Evolutionary conservation across 2,329 filamentous ascomycete species (phyloP).

Genomic region (Drechslerella dactyloides): DNA sequence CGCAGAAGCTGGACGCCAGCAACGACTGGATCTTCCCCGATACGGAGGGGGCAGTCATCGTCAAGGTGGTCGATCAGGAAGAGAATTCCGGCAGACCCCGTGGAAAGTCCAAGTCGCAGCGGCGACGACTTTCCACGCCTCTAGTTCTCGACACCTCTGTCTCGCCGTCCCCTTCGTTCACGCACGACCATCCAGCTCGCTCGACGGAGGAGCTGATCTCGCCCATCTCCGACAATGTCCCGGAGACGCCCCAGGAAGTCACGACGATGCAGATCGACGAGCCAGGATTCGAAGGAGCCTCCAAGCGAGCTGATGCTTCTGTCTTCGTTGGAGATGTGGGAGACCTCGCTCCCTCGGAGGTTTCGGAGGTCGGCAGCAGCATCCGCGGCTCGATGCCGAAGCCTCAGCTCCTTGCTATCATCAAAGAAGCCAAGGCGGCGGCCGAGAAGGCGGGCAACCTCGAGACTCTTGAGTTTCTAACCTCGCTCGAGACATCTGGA

Average conservation of each 20-base stretch:
- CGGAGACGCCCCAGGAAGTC: constrained; percentile 33
- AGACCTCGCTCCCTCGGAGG: constrained; percentile 8
- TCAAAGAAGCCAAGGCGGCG: constrained; percentile 25
- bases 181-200: constrained; percentile 22
- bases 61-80: constrained; percentile 12
- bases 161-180: constrained; percentile 37
- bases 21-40: constrained; percentile 42
- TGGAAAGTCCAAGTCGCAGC: constrained; percentile 34
- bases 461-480: constrained; percentile 19
- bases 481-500: constrained; percentile 19
- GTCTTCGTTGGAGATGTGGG: constrained; percentile 9
- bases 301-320: constrained; percentile 14
- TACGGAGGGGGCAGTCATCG: constrained; percentile 19
- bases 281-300: constrained; percentile 19
- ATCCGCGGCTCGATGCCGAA: constrained; percentile 11
- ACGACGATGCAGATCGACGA: constrained; percentile 29
- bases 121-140: constrained; percentile 19
- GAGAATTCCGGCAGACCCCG: constrained; percentile 8
- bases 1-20: constrained; percentile 23
- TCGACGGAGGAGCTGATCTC: constrained; percentile 41
- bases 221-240: constrained; percentile 41
- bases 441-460: constrained; percentile 38
- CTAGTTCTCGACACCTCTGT: constrained; percentile 23
- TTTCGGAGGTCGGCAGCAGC: constrained; percentile 12
- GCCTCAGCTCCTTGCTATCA: constrained; percentile 24